Conservation (phyloP, 1,284 basidiomycete species). For the Hemileia vastatrix region DNA sequence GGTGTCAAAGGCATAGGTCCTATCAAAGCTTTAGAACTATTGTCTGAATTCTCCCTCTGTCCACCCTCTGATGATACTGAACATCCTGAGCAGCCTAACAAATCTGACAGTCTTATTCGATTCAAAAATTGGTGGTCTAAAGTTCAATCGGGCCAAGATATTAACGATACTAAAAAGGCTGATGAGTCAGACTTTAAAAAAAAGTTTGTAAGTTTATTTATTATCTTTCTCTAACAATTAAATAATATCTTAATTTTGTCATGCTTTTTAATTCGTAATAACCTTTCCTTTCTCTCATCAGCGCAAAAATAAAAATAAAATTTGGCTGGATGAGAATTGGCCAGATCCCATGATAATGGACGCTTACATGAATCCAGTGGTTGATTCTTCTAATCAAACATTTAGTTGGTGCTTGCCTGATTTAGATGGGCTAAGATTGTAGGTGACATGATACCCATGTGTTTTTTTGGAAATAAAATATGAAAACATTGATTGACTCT, state of each 20-base stretch:
- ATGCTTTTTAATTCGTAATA: not conserved
- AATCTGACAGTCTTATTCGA: conserved; percentile 64
- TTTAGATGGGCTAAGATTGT: conserved; percentile 66
- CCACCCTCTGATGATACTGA: conserved; percentile 23
- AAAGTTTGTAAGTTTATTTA: conserved; percentile 60
- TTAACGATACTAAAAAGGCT: conserved; percentile 50
- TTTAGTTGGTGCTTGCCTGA: conserved; percentile 98
- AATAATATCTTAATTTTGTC: not conserved
- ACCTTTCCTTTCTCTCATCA: not conserved
- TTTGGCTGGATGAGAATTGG: conserved; percentile 73
- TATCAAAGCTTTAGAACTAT: conserved; percentile 87
- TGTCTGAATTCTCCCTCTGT: conserved; percentile 60
- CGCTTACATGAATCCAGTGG: conserved; percentile 81
- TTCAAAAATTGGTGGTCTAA: conserved; percentile 93
- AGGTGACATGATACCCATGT: not conserved
- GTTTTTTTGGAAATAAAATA: conserved; percentile 35
- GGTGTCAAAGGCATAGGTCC: conserved; percentile 90
- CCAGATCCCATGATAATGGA: conserved; percentile 83
- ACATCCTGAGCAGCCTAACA: no score
- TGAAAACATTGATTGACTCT: conserved; percentile 36
- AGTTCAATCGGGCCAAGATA: conserved; percentile 86
- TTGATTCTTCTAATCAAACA: conserved; percentile 82
- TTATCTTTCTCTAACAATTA: not conserved
- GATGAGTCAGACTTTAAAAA: conserved; percentile 67
- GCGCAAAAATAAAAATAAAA: conserved; percentile 34